Evolutionary conservation across 306 rosid species (phyloP), one percentile per base, ranked within the genome.

Genomic region (Alnus rubra): DNA sequence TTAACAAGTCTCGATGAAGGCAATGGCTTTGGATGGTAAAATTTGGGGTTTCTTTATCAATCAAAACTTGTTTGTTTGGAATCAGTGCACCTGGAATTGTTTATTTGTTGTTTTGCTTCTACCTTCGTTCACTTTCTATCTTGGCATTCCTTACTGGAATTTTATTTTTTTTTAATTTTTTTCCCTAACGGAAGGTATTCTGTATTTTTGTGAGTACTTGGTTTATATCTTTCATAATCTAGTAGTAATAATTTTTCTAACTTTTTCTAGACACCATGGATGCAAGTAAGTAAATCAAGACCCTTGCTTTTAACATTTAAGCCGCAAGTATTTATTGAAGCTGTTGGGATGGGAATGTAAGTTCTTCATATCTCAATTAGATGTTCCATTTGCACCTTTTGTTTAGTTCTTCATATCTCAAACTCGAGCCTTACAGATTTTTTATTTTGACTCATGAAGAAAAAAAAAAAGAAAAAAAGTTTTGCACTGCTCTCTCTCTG

Each of bases 221-320:
- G 3, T 65, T 35, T 4, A 33, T 15, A 65, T 18, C 12, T 18
- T 67, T 3, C 11, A 16, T n/a, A 9, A 59, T n/a, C 30, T 35
- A 3, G 42, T 0, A 68, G 5, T 68, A 7, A 18, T 68, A 9
- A 9, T 9, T 7, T 35, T n/a, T 39, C 30, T 67, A 16, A 10
- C 51, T 42, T 68, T 28, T 68, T n/a, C 72, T 68, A 68, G 72
- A 68, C 72, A 2, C 72, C 72, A 8, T 68, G 72, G 72, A 68
- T 68, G 72, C 51, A 42, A 42, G 72, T n/a, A n/a, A n/a, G n/a
- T 44, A 68, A 42, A 31, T 68, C 72, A 68, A 68, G 72, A 42
- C 51, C 72, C 51, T 68, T 68, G 72, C 45, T 68, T 42, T 9
- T 68, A 68, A 68, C n/a, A 15, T 19, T 42, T 18, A 68, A 9